These are phyloP conservation scores for Ceratocystis harringtonii DNA, from an alignment of 2,329 filamentous ascomycete species.

Conservation along the genomic window DNA sequence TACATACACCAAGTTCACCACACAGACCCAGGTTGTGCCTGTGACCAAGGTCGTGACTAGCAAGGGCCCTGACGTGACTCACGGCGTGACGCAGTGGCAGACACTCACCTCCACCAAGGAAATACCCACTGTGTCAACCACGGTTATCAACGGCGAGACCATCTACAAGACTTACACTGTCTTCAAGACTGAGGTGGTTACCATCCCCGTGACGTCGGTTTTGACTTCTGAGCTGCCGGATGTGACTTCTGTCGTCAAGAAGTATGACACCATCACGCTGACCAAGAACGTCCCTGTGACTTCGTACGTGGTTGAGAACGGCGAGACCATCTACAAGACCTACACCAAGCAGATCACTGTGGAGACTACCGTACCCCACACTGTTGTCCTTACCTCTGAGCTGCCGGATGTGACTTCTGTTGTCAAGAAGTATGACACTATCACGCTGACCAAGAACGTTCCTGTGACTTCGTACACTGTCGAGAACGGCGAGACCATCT, in stretches of 20 bases:
- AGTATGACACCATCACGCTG: neutral
- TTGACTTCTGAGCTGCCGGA: conserved; percentile 3
- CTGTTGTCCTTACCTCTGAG: neutral
- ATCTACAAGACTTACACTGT: neutral
- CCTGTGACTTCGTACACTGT: conserved; percentile 1
- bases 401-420: conserved; percentile 1
- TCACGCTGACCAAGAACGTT: neutral
- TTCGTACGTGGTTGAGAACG: conserved; percentile 5
- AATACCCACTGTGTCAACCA: conserved; percentile 1
- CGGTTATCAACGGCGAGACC: conserved; percentile 12
- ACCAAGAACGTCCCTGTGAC: neutral
- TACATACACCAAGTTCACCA: conserved; percentile 4
- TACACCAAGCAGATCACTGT: neutral
- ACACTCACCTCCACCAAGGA: conserved; percentile 8
- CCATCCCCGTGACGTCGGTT: neutral
- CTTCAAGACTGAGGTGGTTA: conserved; percentile 6
- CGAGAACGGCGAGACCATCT: conserved; percentile 11
- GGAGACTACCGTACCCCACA: conserved; percentile 1
- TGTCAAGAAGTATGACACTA: neutral
- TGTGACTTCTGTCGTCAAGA: neutral
- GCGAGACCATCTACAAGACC: conserved; percentile 11
- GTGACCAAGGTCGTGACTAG: conserved; percentile 5
- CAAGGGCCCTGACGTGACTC: conserved; percentile 9
- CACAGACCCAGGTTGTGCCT: neutral
- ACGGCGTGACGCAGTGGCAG: neutral